A percentile compares a stretch with the other conserved stretches of the same genome.
Conservation (phyloP, 306 rosid species). For the Hylodesmum podocarpum region DNA sequence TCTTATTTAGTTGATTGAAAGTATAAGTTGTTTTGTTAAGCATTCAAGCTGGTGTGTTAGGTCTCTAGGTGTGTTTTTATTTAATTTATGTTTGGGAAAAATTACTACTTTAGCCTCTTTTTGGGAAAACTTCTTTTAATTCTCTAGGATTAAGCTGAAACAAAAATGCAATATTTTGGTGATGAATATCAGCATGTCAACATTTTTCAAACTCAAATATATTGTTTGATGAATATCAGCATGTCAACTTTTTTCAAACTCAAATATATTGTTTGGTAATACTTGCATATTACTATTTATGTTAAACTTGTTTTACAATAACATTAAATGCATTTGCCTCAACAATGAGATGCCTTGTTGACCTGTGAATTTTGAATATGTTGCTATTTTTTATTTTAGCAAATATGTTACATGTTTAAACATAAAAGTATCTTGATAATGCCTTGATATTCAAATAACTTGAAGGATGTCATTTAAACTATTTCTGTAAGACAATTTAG, state of each 20-base stretch:
- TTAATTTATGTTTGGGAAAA: background rate
- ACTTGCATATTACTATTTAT: background rate
- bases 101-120: background rate
- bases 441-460: constrained; percentile 9
- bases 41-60: background rate
- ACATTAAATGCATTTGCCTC: background rate
- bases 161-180: background rate
- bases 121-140: background rate
- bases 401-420: background rate
- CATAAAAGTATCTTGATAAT: background rate
- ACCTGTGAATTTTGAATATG: constrained; percentile 9
- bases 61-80: background rate
- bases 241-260: constrained; percentile 2
- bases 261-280: background rate
- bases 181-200: background rate
- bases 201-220: background rate
- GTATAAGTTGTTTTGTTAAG: background rate
- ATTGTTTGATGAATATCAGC: too few species aligned
- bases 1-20: background rate
- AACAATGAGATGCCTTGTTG: background rate
- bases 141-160: background rate
- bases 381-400: background rate
- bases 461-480: background rate
- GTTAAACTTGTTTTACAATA: background rate
- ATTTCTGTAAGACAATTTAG: background rate